These are phyloP conservation scores for Medicago truncatula DNA, from an alignment of 306 rosid genomes.

Conservation along the genomic window MtrunA17r5.0-ANR NC_053042.1:50833001-50833500, in stretches of 20 bases:
- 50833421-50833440: slow-evolving; percentile 15
- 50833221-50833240: slow-evolving; percentile 41
- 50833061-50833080: slow-evolving; percentile 49
- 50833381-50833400: slow-evolving; percentile 18
- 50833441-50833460: slow-evolving; percentile 2
- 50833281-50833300: slow-evolving; percentile 25
- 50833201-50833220: slow-evolving; percentile 31
- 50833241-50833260: slow-evolving; percentile 12
- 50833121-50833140: background rate
- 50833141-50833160: slow-evolving; percentile 34
- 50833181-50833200: slow-evolving; percentile 39
- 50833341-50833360: slow-evolving; percentile 17
- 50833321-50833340: background rate
- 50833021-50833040: slow-evolving; percentile 53
- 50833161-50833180: slow-evolving; percentile 43
- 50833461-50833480: background rate
- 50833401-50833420: slow-evolving; percentile 18
- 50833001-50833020: slow-evolving; percentile 54
- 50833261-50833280: slow-evolving; percentile 41
- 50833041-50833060: slow-evolving; percentile 49
- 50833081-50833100: slow-evolving; percentile 45
- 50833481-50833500: background rate
- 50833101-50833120: slow-evolving; percentile 32
- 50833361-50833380: slow-evolving; percentile 25
- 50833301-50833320: background rate